A percentile compares a stretch with the other conserved stretches of the same genome.
These are phyloP conservation scores for Botrytis medusae DNA, from an alignment of 2,329 filamentous ascomycete genomes.

Conservation along the genomic window DNA sequence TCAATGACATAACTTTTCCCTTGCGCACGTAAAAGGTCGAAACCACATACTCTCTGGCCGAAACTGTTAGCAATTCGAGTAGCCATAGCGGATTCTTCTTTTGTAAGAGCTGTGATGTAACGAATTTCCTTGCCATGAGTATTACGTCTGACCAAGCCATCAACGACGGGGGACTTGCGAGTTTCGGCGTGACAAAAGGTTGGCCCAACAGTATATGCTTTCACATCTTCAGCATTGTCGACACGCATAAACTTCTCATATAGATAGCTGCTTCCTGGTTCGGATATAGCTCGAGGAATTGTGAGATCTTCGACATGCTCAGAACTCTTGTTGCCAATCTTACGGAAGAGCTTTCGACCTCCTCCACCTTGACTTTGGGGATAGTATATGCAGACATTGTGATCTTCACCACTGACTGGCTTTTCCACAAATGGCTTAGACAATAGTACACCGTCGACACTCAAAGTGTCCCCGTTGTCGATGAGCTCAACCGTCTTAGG, in stretches of 20 bases:
- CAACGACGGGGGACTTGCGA: conserved; percentile 93
- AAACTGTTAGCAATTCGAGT: conserved; percentile 88
- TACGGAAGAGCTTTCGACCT: conserved; percentile 88
- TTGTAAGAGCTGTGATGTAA: conserved; percentile 82
- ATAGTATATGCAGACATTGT: conserved; percentile 98
- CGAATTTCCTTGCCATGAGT: conserved; percentile 96
- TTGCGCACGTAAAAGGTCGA: conserved; percentile 84
- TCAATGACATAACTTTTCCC: conserved; percentile 97
- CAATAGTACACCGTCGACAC: conserved; percentile 79
- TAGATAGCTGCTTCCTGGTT: conserved; percentile 81
- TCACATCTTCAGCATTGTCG: conserved; percentile 97
- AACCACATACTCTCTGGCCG: conserved; percentile 92
- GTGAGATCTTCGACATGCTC: conserved; percentile 80
- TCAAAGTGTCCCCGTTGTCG: conserved; percentile 85
- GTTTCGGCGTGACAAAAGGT: conserved; percentile 96
- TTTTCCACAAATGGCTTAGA: conserved; percentile 98
- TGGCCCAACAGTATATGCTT: conserved; percentile 94
- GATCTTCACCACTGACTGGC: conserved; percentile 95
- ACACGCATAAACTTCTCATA: conserved; percentile 97
- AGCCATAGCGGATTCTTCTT: conserved; percentile 82
- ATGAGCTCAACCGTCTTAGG: conserved; percentile 76
- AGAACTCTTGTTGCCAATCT: conserved; percentile 98
- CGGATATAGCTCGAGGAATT: conserved; percentile 76
- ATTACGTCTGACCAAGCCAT: conserved; percentile 92
- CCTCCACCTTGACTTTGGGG: conserved; percentile 83